A percentile compares a stretch with the other conserved stretches of the same genome.
phyloP scores from a whole-genome alignment of 345 rosid species.

The Eucalyptus decipiens region DNA sequence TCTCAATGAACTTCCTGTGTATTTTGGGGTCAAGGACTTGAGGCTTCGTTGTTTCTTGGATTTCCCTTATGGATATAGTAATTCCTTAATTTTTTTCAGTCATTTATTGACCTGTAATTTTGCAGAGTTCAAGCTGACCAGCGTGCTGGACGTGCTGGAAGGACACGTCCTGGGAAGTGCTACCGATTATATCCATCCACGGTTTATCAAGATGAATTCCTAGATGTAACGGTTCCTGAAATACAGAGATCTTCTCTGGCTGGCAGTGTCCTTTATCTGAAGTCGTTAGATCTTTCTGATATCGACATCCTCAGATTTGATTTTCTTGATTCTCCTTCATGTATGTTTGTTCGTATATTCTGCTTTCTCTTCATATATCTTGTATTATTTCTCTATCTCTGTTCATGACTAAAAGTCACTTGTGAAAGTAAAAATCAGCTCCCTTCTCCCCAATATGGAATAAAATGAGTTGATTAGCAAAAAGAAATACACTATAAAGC shows the following conservation, averaged over 20 bases:
- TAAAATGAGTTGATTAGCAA: neutral
- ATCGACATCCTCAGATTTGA: conserved; percentile 87
- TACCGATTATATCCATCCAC: conserved; percentile 74
- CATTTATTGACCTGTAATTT: neutral
- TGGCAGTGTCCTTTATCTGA: conserved; percentile 89
- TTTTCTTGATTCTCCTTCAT: conserved; percentile 92
- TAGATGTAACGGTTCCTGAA: conserved; percentile 90
- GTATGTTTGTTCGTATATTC: conserved; percentile 19
- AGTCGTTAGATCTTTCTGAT: conserved; percentile 88
- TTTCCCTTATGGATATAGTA: neutral
- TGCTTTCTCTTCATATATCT: neutral
- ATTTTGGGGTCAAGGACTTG: neutral
- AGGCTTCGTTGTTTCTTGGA: neutral
- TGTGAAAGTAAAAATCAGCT: neutral
- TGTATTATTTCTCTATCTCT: neutral
- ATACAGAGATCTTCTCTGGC: conserved; percentile 95
- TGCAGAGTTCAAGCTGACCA: conserved; percentile 97
- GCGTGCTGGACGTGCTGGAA: conserved; percentile 97
- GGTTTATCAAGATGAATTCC: conserved; percentile 69
- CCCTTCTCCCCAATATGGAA: neutral
- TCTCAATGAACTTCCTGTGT: neutral
- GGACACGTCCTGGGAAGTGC: conserved; percentile 97
- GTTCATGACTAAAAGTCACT: neutral
- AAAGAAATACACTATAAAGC: neutral
- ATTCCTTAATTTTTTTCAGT: neutral